These are phyloP conservation scores for Datisca glomerata DNA, from an alignment of 306 rosid species.

Conservation along the genomic window DNA sequence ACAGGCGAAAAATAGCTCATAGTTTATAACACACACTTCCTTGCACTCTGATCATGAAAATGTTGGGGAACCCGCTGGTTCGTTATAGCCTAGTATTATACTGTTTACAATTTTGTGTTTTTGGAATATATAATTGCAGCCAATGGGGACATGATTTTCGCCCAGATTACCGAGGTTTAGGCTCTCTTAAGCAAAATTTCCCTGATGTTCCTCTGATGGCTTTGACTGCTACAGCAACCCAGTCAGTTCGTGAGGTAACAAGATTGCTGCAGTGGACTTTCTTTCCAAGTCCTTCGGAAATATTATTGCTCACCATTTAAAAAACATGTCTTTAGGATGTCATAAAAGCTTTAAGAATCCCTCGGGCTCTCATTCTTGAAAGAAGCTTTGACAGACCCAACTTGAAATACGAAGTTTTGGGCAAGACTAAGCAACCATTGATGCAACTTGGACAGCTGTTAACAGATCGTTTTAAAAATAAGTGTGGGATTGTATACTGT, in stretches of 20 bases:
- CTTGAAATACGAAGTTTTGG: slow-evolving; percentile 81
- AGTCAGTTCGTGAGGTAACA: slow-evolving; percentile 66
- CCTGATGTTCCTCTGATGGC: slow-evolving; percentile 88
- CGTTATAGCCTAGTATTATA: no score
- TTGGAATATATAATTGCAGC: slow-evolving; percentile 31
- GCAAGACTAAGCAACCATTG: slow-evolving; percentile 65
- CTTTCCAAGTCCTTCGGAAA: slow-evolving; percentile 1
- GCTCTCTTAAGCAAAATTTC: slow-evolving; percentile 76
- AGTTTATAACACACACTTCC: no score
- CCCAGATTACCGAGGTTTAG: slow-evolving; percentile 84
- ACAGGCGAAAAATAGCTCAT: no score
- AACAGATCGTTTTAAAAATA: slow-evolving; percentile 51
- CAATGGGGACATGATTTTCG: slow-evolving; percentile 99
- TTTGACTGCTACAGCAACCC: slow-evolving; percentile 95
- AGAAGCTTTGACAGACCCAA: slow-evolving; percentile 96
- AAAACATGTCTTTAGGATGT: slow-evolving; percentile 55
- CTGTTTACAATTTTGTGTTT: slow-evolving; percentile 8
- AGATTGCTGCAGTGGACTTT: slow-evolving; percentile 4
- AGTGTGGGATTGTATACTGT: slow-evolving; percentile 86
- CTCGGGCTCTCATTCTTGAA: slow-evolving; percentile 79
- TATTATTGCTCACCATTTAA: background rate
- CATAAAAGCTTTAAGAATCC: slow-evolving; percentile 65
- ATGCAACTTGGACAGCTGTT: slow-evolving; percentile 63
- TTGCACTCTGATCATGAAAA: no score
- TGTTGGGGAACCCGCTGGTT: no score